Conservation (phyloP, 148 eudicot genomes). For the Vaccinium macrocarpon region DNA sequence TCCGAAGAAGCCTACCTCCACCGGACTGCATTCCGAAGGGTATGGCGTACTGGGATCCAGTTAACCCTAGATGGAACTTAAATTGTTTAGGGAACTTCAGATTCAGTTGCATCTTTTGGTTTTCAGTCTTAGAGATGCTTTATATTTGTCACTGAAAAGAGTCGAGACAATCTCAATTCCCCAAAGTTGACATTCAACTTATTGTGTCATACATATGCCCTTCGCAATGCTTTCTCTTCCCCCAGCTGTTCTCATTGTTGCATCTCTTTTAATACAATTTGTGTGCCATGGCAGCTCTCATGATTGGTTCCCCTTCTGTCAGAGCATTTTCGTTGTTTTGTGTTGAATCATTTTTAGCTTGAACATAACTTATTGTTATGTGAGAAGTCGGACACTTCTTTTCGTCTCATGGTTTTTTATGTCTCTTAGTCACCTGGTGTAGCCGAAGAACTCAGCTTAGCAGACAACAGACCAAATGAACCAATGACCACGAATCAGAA, state of each 20-base stretch:
- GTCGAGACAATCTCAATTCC: not conserved
- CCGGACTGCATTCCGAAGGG: too few relatives aligned
- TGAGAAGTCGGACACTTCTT: not conserved
- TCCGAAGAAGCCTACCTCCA: too few relatives aligned
- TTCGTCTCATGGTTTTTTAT: conserved; percentile 7
- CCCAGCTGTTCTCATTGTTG: not conserved
- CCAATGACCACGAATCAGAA: conserved; percentile 17
- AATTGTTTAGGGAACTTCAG: not conserved
- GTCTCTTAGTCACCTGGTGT: conserved; percentile 28
- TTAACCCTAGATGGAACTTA: not conserved
- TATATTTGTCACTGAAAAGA: not conserved
- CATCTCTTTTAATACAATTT: not conserved
- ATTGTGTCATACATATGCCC: not conserved
- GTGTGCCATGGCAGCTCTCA: not conserved
- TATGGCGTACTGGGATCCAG: too few relatives aligned
- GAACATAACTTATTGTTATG: conserved; percentile 17
- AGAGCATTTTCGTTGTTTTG: not conserved
- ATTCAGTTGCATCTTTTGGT: not conserved
- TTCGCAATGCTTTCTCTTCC: not conserved
- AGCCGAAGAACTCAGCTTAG: conserved; percentile 21
- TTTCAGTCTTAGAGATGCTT: not conserved
- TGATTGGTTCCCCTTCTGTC: not conserved
- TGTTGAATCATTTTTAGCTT: not conserved
- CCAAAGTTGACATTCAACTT: not conserved
- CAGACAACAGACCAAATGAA: conserved; percentile 25